Percentiles rank a stretch among this genome's conserved stretches.
phyloP scores from a whole-genome alignment of 164 flowering plant genomes.

The Magnolia sinica region DNA sequence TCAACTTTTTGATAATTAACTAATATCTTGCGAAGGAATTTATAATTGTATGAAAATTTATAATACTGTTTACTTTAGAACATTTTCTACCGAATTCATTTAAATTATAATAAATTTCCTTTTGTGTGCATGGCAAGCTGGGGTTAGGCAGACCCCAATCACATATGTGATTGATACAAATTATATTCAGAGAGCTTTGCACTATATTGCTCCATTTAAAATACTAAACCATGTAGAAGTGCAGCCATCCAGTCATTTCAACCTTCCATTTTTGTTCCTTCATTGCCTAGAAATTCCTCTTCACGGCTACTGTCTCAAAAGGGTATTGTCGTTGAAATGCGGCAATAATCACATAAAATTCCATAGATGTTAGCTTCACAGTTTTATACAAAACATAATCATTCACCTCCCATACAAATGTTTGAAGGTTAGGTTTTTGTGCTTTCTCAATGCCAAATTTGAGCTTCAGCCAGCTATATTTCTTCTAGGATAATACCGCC shows the following conservation, averaged over 20 bases:
- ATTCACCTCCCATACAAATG: too few relatives aligned
- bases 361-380: too few relatives aligned
- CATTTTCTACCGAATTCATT: neutral
- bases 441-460: too few relatives aligned
- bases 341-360: too few relatives aligned
- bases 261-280: neutral
- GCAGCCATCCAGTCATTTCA: neutral
- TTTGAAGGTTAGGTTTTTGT: too few relatives aligned
- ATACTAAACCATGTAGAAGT: neutral
- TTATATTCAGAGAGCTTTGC: neutral
- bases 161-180: neutral
- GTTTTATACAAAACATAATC: too few relatives aligned
- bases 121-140: neutral
- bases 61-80: neutral
- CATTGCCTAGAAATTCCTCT: neutral
- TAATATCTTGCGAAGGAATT: too few relatives aligned
- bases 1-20: neutral
- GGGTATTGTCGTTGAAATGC: too few relatives aligned
- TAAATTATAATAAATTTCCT: neutral
- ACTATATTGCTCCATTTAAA: neutral
- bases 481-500: too few relatives aligned
- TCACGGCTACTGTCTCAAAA: too few relatives aligned
- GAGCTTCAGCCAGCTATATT: too few relatives aligned
- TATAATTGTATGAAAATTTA: neutral
- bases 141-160: too few relatives aligned